Evolutionary conservation across 169 alveolate species (phyloP).

Genomic region (Sarcocystis neurona): DNA sequence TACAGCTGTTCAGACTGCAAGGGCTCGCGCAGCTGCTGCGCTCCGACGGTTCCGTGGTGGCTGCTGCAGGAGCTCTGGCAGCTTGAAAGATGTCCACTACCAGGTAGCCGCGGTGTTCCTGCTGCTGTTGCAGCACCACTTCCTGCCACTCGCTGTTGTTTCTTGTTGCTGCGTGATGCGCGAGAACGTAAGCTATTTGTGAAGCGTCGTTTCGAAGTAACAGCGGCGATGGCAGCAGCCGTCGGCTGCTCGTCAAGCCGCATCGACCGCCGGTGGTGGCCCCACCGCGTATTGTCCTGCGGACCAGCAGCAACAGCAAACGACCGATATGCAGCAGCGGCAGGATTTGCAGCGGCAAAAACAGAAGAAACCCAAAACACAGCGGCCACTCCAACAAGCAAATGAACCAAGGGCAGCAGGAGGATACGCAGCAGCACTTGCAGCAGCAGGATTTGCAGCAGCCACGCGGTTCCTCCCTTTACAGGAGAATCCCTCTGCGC

Average conservation of each 20-base stretch:
- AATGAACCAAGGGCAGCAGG: not conserved
- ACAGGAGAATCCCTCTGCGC: too few species aligned
- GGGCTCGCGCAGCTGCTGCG: not conserved
- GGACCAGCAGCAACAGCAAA: not conserved
- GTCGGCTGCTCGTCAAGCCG: slow-evolving; percentile 3
- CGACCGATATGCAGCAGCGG: not conserved
- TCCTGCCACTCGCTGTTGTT: not conserved
- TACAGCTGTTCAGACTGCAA: not conserved
- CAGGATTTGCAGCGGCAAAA: not conserved
- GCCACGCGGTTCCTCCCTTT: too few species aligned
- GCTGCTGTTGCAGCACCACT: slow-evolving; percentile 27
- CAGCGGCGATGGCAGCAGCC: not conserved
- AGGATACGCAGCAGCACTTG: too few species aligned
- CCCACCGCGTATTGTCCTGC: slow-evolving; percentile 59
- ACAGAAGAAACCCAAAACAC: not conserved
- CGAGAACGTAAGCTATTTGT: not conserved
- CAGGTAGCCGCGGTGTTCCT: not conserved
- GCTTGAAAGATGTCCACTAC: not conserved
- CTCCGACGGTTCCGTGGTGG: not conserved
- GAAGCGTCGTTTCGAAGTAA: not conserved
- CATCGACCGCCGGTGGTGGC: slow-evolving; percentile 57
- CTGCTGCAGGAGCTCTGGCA: slow-evolving; percentile 4
- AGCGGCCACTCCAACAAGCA: not conserved
- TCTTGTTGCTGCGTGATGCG: not conserved
- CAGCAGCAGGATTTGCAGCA: too few species aligned